Conservation (phyloP, 2,329 filamentous ascomycete species). For the Colletotrichum tropicicola region DNA sequence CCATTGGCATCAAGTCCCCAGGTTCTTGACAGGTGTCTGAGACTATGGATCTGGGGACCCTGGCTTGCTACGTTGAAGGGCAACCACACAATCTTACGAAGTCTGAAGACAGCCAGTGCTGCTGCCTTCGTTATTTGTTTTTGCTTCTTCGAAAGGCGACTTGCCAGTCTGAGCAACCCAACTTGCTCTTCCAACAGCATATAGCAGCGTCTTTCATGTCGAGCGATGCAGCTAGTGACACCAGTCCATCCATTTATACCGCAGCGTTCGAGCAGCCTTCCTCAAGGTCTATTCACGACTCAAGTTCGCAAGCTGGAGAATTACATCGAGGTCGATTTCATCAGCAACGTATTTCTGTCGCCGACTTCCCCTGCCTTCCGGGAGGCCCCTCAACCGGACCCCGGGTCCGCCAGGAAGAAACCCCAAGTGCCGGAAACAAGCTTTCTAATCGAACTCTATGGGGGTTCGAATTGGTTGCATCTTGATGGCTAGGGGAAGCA, state of each 20-base stretch:
- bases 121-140: too few species aligned
- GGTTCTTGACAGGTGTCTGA: constrained; percentile 5
- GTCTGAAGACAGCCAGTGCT: not conserved
- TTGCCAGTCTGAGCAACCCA: too few species aligned
- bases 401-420: constrained; percentile 6
- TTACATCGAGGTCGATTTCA: too few species aligned
- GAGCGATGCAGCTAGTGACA: too few species aligned
- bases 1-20: not conserved
- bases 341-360: too few species aligned
- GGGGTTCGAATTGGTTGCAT: not conserved
- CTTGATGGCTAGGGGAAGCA: not conserved
- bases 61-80: not conserved
- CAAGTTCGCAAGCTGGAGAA: too few species aligned
- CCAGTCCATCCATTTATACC: too few species aligned
- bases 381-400: not conserved
- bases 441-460: constrained; percentile 1
- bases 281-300: too few species aligned
- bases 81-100: not conserved
- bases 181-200: too few species aligned
- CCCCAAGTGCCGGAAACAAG: constrained; percentile 19
- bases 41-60: not conserved
- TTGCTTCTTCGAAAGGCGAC: too few species aligned
- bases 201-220: too few species aligned
- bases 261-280: too few species aligned
- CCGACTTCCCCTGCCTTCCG: not conserved